Conservation (phyloP, 495 filamentous ascomycete genomes). For the Poronia punctata region DNA sequence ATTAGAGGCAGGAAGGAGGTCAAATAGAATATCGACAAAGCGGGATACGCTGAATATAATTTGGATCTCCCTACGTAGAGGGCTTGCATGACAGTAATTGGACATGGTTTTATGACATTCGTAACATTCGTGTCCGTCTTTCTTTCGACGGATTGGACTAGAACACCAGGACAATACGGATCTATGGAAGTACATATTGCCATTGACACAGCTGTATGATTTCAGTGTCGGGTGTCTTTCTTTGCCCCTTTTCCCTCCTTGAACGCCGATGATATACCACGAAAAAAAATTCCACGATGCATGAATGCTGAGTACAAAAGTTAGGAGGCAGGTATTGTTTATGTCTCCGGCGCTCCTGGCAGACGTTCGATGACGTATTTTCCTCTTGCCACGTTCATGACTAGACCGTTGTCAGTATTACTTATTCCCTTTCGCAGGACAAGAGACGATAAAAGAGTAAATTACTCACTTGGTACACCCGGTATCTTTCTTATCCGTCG, state of each 20-base stretch:
- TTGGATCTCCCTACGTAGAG: too few relatives aligned
- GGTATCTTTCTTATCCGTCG: slow-evolving; percentile 75
- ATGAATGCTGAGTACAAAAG: too few relatives aligned
- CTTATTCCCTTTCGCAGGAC: slow-evolving; percentile 1
- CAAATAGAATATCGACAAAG: too few relatives aligned
- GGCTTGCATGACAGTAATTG: too few relatives aligned
- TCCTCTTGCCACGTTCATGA: slow-evolving; percentile 62
- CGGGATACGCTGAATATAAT: too few relatives aligned
- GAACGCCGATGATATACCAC: slow-evolving; percentile 5
- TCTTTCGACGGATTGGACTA: too few relatives aligned
- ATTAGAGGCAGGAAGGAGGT: background rate
- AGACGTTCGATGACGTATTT: slow-evolving; percentile 93
- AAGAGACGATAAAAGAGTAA: background rate
- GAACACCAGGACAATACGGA: too few relatives aligned
- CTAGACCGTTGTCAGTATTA: slow-evolving; percentile 18
- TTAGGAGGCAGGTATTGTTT: too few relatives aligned
- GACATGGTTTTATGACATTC: too few relatives aligned
- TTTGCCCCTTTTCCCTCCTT: background rate
- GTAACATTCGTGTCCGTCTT: too few relatives aligned
- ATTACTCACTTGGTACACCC: slow-evolving; percentile 43
- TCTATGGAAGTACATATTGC: too few relatives aligned
- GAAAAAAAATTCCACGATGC: too few relatives aligned
- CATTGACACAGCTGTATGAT: background rate
- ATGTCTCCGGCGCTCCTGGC: slow-evolving; percentile 58
- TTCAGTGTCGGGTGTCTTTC: background rate